Percentiles rank a stretch among this genome's conserved stretches.
Conservation (phyloP, 345 rosid genomes). For the Melastoma malabathricum region DNA sequence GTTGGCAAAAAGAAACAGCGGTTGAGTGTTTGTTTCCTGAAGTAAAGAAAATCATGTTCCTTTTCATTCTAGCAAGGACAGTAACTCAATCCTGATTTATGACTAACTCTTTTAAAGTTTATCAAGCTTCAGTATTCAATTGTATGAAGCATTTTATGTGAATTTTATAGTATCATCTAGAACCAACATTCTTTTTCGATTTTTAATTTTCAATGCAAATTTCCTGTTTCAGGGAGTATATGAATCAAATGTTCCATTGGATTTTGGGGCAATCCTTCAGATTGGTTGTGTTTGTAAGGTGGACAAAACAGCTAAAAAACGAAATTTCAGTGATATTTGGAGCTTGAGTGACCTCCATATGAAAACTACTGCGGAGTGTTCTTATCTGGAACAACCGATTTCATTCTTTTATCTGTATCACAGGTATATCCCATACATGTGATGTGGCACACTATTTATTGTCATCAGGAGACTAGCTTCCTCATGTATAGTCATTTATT, state of each 20-base stretch:
- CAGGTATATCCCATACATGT: slow-evolving; percentile 39
- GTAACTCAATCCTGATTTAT: too few relatives aligned
- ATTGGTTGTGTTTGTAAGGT: slow-evolving; percentile 92
- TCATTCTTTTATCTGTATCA: slow-evolving; percentile 76
- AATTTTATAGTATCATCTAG: too few relatives aligned
- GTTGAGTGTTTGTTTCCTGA: too few relatives aligned
- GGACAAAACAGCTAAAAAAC: slow-evolving; percentile 52
- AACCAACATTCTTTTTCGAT: too few relatives aligned
- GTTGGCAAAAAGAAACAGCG: too few relatives aligned
- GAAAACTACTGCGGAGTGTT: slow-evolving; percentile 86
- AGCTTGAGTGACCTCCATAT: slow-evolving; percentile 62
- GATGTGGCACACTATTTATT: not conserved
- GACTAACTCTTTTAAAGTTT: too few relatives aligned
- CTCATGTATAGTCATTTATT: not conserved
- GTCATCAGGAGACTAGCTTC: not conserved
- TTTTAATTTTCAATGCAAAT: too few relatives aligned
- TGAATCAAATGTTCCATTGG: slow-evolving; percentile 68
- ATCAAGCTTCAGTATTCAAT: too few relatives aligned
- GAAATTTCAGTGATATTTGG: slow-evolving; percentile 74
- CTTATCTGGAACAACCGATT: slow-evolving; percentile 63
- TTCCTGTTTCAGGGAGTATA: slow-evolving; percentile 56
- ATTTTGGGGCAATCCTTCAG: slow-evolving; percentile 66
- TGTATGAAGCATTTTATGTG: too few relatives aligned
- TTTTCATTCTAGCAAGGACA: too few relatives aligned
- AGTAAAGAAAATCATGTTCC: too few relatives aligned